Conservation (phyloP, 305 asterid species). For the Euphrasia arctica region DNA sequence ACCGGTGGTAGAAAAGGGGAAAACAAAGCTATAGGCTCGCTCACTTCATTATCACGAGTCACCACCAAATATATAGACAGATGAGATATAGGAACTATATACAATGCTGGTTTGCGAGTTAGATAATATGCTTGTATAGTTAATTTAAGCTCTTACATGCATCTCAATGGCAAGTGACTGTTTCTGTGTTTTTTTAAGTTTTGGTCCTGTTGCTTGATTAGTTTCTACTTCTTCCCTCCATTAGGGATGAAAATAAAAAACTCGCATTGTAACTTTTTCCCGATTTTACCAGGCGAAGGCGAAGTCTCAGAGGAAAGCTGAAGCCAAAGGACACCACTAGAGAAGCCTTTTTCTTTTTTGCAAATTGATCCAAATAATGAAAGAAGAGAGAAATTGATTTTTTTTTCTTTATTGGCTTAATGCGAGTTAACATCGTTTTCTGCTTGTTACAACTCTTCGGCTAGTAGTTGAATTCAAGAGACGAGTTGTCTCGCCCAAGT, state of each 20-base stretch:
- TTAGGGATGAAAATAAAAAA: too few relatives aligned
- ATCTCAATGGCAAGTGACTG: background rate
- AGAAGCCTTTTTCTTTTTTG: constrained; percentile 20
- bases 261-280: too few relatives aligned
- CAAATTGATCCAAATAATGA: constrained; percentile 40
- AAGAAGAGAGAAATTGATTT: constrained; percentile 22
- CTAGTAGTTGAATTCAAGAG: background rate
- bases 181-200: background rate
- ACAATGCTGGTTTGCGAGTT: too few relatives aligned
- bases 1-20: too few relatives aligned
- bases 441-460: background rate
- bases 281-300: constrained; percentile 36
- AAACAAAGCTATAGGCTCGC: too few relatives aligned
- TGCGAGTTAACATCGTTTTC: background rate
- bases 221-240: background rate
- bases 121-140: too few relatives aligned
- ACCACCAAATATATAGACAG: too few relatives aligned
- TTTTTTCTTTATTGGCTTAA: constrained; percentile 19
- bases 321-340: constrained; percentile 42
- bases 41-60: too few relatives aligned
- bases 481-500: too few relatives aligned
- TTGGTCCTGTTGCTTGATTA: background rate
- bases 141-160: background rate
- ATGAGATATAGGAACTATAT: too few relatives aligned
- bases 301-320: constrained; percentile 43